phyloP scores from a whole-genome alignment of 495 filamentous ascomycete species.

The Xylaria acuta region DNA sequence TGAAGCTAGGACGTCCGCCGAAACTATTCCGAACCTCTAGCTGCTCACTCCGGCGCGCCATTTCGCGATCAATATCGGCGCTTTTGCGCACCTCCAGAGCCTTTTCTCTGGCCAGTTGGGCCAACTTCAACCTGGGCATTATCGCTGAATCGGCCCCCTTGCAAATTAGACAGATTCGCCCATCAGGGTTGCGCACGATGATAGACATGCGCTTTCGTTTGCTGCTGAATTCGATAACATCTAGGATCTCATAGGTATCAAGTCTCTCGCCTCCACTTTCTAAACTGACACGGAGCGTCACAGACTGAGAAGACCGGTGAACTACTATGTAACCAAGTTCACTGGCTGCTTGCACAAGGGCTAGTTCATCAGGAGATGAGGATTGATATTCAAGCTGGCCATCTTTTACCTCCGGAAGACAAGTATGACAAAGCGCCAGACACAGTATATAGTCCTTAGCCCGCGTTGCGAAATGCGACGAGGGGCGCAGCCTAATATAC shows the following conservation, averaged over 20 bases:
- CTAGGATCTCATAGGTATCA: slow-evolving; percentile 76
- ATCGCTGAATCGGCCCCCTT: slow-evolving; percentile 87
- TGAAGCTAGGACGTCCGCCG: slow-evolving; percentile 68
- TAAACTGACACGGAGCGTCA: slow-evolving; percentile 44
- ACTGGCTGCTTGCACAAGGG: slow-evolving; percentile 78
- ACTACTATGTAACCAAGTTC: slow-evolving; percentile 80
- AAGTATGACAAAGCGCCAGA: slow-evolving; percentile 88
- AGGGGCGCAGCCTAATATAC: slow-evolving; percentile 75
- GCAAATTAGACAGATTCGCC: slow-evolving; percentile 80
- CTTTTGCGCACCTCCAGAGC: slow-evolving; percentile 74
- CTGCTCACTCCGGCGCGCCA: slow-evolving; percentile 50
- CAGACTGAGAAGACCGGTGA: slow-evolving; percentile 57
- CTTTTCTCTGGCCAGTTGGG: slow-evolving; percentile 76
- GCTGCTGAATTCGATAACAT: slow-evolving; percentile 90
- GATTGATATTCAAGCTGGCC: slow-evolving; percentile 77
- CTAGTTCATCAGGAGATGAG: slow-evolving; percentile 88
- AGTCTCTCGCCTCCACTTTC: slow-evolving; percentile 42
- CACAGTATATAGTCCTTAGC: slow-evolving; percentile 82
- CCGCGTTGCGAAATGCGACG: slow-evolving; percentile 80
- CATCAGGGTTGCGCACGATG: slow-evolving; percentile 84
- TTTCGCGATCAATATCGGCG: slow-evolving; percentile 59
- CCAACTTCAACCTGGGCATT: slow-evolving; percentile 71
- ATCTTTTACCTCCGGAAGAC: slow-evolving; percentile 74
- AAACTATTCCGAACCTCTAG: slow-evolving; percentile 56
- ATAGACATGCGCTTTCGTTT: slow-evolving; percentile 91